Conservation (phyloP, 2,329 filamentous ascomycete species). For the Neofusicoccum cordaticola region DNA sequence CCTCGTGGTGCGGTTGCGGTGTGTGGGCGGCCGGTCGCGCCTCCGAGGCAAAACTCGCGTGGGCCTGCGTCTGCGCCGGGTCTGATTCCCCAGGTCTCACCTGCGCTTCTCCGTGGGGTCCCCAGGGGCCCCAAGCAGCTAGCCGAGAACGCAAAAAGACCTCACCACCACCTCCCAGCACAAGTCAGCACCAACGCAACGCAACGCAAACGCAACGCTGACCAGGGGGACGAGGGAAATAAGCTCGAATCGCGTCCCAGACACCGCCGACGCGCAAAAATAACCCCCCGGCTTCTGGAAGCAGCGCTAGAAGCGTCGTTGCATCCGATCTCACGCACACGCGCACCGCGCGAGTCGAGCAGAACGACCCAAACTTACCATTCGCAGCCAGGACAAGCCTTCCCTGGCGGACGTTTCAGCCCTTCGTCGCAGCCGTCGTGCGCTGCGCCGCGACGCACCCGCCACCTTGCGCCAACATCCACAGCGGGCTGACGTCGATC, state of each 20-base stretch:
- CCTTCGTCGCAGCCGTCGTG: neutral
- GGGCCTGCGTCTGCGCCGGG: neutral
- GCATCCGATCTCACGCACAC: too few species aligned
- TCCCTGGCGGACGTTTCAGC: neutral
- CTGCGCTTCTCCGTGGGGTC: neutral
- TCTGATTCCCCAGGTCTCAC: constrained; percentile 8
- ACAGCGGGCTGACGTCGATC: neutral
- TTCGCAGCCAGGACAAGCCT: too few species aligned
- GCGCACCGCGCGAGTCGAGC: too few species aligned
- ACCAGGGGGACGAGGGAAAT: too few species aligned
- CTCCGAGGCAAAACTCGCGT: neutral
- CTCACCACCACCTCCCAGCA: neutral
- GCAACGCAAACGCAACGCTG: neutral
- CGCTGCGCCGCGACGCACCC: neutral
- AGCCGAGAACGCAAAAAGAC: neutral
- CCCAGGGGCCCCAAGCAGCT: neutral
- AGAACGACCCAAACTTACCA: too few species aligned
- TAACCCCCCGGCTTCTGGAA: too few species aligned
- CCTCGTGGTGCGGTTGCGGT: too few species aligned
- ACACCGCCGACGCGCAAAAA: too few species aligned
- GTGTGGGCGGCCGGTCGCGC: too few species aligned
- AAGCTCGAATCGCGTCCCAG: too few species aligned
- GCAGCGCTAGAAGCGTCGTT: too few species aligned
- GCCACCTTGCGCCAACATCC: neutral
- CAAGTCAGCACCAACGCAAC: neutral